phyloP scores from a whole-genome alignment of 768 basidiomycete species.

The Suillus placidus region DNA sequence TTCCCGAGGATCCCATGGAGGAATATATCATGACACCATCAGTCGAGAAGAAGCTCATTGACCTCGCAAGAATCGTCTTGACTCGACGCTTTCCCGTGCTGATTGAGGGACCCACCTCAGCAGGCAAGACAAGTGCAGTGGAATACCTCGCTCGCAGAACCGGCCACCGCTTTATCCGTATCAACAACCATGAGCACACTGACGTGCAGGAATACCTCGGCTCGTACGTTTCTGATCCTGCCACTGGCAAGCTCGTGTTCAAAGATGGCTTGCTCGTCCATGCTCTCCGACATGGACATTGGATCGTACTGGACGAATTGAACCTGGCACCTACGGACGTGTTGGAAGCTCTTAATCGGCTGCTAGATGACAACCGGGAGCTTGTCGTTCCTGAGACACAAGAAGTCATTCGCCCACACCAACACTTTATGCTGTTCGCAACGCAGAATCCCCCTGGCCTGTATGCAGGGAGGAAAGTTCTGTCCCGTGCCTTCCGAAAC shows the following conservation, averaged over 20 bases:
- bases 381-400: slow-evolving; percentile 94
- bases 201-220: slow-evolving; percentile 99
- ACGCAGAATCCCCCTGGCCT: slow-evolving; percentile 97
- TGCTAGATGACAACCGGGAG: slow-evolving; percentile 97
- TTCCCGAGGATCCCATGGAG: slow-evolving; percentile 62
- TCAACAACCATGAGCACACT: slow-evolving; percentile 99
- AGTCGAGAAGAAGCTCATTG: slow-evolving; percentile 90
- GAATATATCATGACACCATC: slow-evolving; percentile 96
- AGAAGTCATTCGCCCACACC: slow-evolving; percentile 90
- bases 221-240: slow-evolving; percentile 91
- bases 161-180: slow-evolving; percentile 94
- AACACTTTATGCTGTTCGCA: slow-evolving; percentile 97
- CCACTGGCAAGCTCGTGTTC: slow-evolving; percentile 92
- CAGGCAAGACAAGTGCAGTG: slow-evolving; percentile 95
- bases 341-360: slow-evolving; percentile 92
- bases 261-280: slow-evolving; percentile 93
- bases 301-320: slow-evolving; percentile 98
- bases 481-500: slow-evolving; percentile 95
- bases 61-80: slow-evolving; percentile 89
- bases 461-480: slow-evolving; percentile 91
- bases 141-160: slow-evolving; percentile 93
- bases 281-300: slow-evolving; percentile 88
- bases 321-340: slow-evolving; percentile 98
- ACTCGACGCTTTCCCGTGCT: slow-evolving; percentile 91
- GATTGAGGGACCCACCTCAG: slow-evolving; percentile 97